Evolutionary conservation across 208 protist genomes (phyloP).

Genomic region (Trypanosoma caninum): DNA sequence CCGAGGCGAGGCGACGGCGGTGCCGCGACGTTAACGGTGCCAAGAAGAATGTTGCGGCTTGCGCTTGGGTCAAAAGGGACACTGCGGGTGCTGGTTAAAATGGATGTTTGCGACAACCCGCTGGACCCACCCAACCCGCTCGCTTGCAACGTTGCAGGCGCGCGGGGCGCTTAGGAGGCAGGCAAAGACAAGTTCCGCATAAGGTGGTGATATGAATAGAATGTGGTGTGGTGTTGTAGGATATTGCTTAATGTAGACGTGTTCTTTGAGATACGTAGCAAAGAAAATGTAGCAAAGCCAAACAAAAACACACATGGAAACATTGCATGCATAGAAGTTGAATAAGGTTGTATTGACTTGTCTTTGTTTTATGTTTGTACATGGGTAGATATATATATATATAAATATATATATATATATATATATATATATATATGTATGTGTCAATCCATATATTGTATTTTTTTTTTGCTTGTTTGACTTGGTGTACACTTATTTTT

Average conservation of each 20-base stretch:
- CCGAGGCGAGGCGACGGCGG: slow-evolving; percentile 38
- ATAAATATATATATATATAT: slow-evolving; percentile 21
- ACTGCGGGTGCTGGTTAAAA: slow-evolving; percentile 45
- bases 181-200: background rate
- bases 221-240: no score
- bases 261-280: no score
- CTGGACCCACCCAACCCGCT: slow-evolving; percentile 50
- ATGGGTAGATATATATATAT: background rate
- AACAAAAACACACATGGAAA: no score
- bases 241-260: no score
- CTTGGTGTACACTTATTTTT: no score
- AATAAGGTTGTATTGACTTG: no score
- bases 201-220: background rate
- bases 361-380: slow-evolving; percentile 2
- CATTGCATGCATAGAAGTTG: no score
- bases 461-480: slow-evolving; percentile 9
- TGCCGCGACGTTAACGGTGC: slow-evolving; percentile 46
- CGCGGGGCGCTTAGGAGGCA: background rate
- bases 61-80: slow-evolving; percentile 29
- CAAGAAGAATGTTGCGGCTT: slow-evolving; percentile 29
- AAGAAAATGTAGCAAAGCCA: no score
- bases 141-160: background rate
- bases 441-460: slow-evolving; percentile 7
- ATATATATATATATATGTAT: slow-evolving; percentile 22
- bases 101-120: slow-evolving; percentile 50